Evolutionary conservation across 2,329 filamentous ascomycete species (phyloP), one percentile per base, ranked within the genome.

Genomic region (Falciphora oryzae): DNA sequence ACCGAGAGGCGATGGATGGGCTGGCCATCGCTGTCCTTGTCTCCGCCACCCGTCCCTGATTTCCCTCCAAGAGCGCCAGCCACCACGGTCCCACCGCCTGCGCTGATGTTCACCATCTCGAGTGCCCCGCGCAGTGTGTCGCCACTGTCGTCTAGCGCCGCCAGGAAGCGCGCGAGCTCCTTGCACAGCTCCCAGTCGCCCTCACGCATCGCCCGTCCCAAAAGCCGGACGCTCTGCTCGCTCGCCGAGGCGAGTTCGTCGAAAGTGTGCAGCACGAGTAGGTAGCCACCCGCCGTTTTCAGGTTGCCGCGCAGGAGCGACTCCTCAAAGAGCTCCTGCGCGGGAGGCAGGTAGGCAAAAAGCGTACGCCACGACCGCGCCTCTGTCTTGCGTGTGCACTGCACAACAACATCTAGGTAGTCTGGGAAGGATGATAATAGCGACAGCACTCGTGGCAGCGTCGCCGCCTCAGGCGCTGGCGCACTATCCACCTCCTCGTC

Each of bases 351-450:
- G 71, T 97, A 93, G 5, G 89, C 87, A 75, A 99, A 99, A 1
- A 99, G 82, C 0, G 95, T 97, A 66, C 90, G 88, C 95, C 95
- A 99, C 65, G 92, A 96, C 56, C 94, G 88, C 10, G 97, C 88
- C 73, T 99, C 95, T 0, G 95, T 99, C 77, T 99, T 99, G 64
- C 95, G 89, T 1, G 95, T 97, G 77, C 95, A 99, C 77, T 96
- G 95, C 27, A 99, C 90, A 29, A 99, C 89, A 65, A 98, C 95
- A 71, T 98, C 94, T 22, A 98, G 87, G 72, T 97, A 99, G 65
- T 92, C 87, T 65, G 88, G 89, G 75, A 92, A 90, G 1, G 89
- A 91, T 0, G 90, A 90, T 65, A 88, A 74, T 11, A 89, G 80
- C 0, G 85, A 88, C 28, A 88, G 74, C 2, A 89, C 86, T 4